A percentile compares a stretch with the other conserved stretches of the same genome.
phyloP scores from a whole-genome alignment of 805 yeast species.

The Barnettozyma californica region DNA sequence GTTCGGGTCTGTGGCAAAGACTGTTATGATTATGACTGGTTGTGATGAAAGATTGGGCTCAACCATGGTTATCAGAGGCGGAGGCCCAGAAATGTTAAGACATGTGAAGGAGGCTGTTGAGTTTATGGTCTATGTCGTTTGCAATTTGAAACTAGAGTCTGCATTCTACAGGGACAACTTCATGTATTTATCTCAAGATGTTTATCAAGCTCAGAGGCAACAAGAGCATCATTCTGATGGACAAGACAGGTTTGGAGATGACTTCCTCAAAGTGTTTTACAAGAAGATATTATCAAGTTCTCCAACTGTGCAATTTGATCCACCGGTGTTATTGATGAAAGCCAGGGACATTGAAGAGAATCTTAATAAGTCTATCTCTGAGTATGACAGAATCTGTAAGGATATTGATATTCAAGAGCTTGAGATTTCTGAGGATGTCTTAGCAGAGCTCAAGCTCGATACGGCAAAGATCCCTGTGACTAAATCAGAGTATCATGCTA shows the following conservation, averaged over 20 bases:
- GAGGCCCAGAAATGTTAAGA: slow-evolving; percentile 51
- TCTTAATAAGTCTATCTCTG: slow-evolving; percentile 24
- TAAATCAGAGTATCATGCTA: slow-evolving; percentile 27
- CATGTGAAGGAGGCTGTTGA: slow-evolving; percentile 75
- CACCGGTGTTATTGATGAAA: slow-evolving; percentile 57
- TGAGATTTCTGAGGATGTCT: slow-evolving; percentile 18
- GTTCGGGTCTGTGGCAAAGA: slow-evolving; percentile 50
- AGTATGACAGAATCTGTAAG: slow-evolving; percentile 18
- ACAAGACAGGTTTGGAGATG: slow-evolving; percentile 29
- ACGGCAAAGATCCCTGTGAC: slow-evolving; percentile 7
- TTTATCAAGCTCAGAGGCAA: slow-evolving; percentile 24
- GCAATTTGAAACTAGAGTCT: slow-evolving; percentile 76
- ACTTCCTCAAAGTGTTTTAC: slow-evolving; percentile 35
- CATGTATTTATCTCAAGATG: slow-evolving; percentile 41
- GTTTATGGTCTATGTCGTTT: slow-evolving; percentile 72
- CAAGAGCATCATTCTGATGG: slow-evolving; percentile 13
- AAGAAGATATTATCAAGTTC: slow-evolving; percentile 71
- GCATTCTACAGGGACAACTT: slow-evolving; percentile 67
- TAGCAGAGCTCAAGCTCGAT: slow-evolving; percentile 24
- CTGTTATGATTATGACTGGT: slow-evolving; percentile 77
- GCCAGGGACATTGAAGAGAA: slow-evolving; percentile 48
- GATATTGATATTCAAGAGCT: slow-evolving; percentile 8
- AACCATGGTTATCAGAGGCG: slow-evolving; percentile 84
- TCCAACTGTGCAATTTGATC: slow-evolving; percentile 71
- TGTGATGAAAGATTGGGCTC: slow-evolving; percentile 71